Evolutionary conservation across 106 monocot genomes (phyloP).

Genomic region (Hemerocallis citrina): DNA sequence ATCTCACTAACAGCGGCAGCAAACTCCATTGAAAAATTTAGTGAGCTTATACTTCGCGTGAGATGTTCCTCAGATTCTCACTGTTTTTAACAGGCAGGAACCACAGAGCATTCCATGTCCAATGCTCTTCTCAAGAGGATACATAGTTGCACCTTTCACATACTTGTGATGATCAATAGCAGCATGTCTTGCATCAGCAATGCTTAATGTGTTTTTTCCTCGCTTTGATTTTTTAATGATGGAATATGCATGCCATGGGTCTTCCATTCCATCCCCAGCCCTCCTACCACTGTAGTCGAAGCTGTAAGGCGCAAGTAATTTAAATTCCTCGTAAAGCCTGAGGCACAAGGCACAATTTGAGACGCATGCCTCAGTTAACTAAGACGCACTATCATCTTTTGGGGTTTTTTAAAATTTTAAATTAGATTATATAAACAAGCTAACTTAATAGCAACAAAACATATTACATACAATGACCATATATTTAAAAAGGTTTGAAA

Average conservation of each 20-base stretch:
- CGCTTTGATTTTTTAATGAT: slow-evolving; percentile 47
- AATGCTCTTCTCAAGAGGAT: slow-evolving; percentile 66
- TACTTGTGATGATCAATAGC: slow-evolving; percentile 49
- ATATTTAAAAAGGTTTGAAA: no score
- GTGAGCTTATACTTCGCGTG: background rate
- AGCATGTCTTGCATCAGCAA: slow-evolving; percentile 28
- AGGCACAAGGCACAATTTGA: no score
- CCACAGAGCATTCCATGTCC: slow-evolving; percentile 69
- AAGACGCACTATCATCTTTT: no score
- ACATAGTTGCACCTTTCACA: slow-evolving; percentile 67
- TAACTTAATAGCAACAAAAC: no score
- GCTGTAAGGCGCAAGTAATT: no score
- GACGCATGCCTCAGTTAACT: no score
- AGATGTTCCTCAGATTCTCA: background rate
- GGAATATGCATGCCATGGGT: slow-evolving; percentile 55
- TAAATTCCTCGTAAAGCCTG: no score
- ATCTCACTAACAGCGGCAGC: no score
- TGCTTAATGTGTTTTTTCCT: slow-evolving; percentile 13
- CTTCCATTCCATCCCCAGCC: slow-evolving; percentile 35
- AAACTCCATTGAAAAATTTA: background rate
- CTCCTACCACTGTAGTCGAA: no score
- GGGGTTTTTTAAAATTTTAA: no score
- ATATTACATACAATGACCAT: no score
- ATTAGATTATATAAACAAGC: no score
- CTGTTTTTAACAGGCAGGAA: slow-evolving; percentile 17